Evolutionary conservation across 148 eudicot genomes (phyloP).

Genomic region (Beta vulgaris): DNA sequence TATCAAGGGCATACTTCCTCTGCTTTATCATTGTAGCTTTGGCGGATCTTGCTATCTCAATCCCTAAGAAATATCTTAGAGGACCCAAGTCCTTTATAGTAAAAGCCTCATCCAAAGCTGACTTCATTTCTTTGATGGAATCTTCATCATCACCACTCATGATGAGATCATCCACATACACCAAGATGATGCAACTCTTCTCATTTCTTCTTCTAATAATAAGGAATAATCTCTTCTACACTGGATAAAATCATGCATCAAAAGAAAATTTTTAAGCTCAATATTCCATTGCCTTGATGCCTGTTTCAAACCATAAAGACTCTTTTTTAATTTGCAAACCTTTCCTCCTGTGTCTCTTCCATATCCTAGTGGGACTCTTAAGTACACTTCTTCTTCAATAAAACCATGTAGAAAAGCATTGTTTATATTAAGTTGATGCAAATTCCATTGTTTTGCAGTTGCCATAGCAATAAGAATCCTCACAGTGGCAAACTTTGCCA

Average conservation of each 20-base stretch:
- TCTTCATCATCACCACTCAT: not conserved
- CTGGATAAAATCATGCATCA: not conserved
- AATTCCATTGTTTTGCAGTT: too few relatives aligned
- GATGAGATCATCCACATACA: not conserved
- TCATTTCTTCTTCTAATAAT: too few relatives aligned
- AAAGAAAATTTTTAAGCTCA: not conserved
- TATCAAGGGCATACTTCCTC: not conserved
- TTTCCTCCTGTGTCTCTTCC: not conserved
- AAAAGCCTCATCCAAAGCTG: too few relatives aligned
- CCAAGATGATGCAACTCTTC: not conserved
- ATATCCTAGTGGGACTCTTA: too few relatives aligned
- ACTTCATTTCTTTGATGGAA: not conserved
- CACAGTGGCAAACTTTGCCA: too few relatives aligned
- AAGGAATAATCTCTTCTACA: too few relatives aligned
- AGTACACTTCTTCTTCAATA: too few relatives aligned
- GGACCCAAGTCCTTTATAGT: not conserved
- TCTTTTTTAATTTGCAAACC: not conserved
- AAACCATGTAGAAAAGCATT: too few relatives aligned
- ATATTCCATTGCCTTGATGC: not conserved
- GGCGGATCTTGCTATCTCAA: not conserved
- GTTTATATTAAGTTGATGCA: too few relatives aligned
- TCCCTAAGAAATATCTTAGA: not conserved
- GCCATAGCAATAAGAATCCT: too few relatives aligned
- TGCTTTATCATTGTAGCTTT: not conserved
- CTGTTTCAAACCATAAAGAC: not conserved